Conservation (phyloP, 352 stramenopile species). For the Globisporangium takayamanum region DNA sequence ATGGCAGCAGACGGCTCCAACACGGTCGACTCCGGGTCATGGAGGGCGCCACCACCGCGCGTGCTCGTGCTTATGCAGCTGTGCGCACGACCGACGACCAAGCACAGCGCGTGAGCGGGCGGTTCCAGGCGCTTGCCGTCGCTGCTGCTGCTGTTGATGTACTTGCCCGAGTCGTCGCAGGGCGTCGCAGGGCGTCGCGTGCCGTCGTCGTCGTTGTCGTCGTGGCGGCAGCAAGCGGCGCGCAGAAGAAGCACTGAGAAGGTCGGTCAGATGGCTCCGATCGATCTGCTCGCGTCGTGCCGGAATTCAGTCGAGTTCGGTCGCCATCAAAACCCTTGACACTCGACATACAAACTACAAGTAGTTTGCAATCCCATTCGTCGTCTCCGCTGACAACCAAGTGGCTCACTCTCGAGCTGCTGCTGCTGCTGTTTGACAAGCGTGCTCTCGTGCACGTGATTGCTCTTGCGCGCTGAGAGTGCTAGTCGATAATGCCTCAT, state of each 20-base stretch:
- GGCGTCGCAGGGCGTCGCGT: neutral
- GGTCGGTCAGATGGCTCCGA: neutral
- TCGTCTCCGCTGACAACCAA: no score
- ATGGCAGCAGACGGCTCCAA: slow-evolving; percentile 1
- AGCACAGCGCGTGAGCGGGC: neutral
- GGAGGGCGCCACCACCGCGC: neutral
- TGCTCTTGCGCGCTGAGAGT: no score
- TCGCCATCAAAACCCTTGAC: no score
- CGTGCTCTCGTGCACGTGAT: no score
- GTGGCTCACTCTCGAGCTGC: no score
- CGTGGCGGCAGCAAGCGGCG: neutral
- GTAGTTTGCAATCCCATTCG: no score
- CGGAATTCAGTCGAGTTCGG: neutral
- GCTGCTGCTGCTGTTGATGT: neutral
- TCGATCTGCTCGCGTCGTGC: neutral
- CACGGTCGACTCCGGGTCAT: neutral
- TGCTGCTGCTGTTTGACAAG: no score
- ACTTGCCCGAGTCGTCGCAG: neutral
- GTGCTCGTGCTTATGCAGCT: neutral
- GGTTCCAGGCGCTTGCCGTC: neutral
- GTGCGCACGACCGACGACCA: neutral
- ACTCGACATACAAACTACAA: no score
- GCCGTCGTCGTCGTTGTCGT: neutral
- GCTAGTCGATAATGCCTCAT: no score
- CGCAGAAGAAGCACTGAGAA: neutral